Conservation (phyloP, 129 eudicot species). For the Pittosporum tobira region DNA sequence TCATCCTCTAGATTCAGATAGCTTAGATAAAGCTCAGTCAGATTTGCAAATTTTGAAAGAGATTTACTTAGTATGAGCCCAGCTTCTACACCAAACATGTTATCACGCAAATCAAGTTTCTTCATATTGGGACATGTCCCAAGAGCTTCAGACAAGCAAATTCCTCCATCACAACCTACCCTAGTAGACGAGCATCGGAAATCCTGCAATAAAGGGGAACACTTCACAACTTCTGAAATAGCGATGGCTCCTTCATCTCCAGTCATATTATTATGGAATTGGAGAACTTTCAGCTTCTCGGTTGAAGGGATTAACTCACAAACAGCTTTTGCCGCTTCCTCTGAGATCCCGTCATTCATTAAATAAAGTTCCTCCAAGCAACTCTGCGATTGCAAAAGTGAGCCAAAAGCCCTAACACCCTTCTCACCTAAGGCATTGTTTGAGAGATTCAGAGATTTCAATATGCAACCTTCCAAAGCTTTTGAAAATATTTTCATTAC, state of each 20-base stretch:
- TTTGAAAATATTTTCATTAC: slow-evolving; percentile 52
- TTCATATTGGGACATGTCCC: slow-evolving; percentile 33
- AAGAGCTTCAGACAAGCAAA: slow-evolving; percentile 50
- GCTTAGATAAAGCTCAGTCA: slow-evolving; percentile 48
- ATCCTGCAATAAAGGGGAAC: slow-evolving; percentile 44
- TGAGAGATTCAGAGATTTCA: slow-evolving; percentile 44
- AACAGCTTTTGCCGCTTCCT: slow-evolving; percentile 63
- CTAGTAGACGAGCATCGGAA: slow-evolving; percentile 62
- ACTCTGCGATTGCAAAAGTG: slow-evolving; percentile 42
- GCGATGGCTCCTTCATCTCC: slow-evolving; percentile 66
- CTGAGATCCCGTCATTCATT: slow-evolving; percentile 59
- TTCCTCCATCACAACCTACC: slow-evolving; percentile 52
- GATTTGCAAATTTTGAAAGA: slow-evolving; percentile 22
- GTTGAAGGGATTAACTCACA: slow-evolving; percentile 54
- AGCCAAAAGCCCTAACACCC: slow-evolving; percentile 54
- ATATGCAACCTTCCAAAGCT: slow-evolving; percentile 39
- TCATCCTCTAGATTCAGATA: slow-evolving; percentile 51
- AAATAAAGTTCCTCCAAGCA: slow-evolving; percentile 62
- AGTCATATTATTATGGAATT: slow-evolving; percentile 64
- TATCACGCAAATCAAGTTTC: slow-evolving; percentile 57
- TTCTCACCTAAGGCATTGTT: slow-evolving; percentile 62
- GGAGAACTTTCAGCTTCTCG: slow-evolving; percentile 34
- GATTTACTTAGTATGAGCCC: slow-evolving; percentile 42
- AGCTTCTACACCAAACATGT: slow-evolving; percentile 57
- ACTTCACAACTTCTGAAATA: slow-evolving; percentile 39